Evolutionary conservation across 164 flowering plant species (phyloP).

Genomic region (Berberis vulgaris): DNA sequence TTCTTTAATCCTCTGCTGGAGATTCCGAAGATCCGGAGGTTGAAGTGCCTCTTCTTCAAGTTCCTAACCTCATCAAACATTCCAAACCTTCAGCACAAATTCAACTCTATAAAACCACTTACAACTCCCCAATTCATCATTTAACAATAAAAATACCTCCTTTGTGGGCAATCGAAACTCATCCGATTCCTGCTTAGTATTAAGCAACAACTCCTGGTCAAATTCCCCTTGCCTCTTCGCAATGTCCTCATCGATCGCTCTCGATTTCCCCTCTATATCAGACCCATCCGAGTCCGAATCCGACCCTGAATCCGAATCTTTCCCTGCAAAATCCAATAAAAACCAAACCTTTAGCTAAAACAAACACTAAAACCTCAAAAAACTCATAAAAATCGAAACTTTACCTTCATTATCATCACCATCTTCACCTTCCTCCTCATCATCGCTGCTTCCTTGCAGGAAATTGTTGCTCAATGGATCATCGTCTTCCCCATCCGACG

Average conservation of each 20-base stretch:
- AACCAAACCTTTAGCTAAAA: too few relatives aligned
- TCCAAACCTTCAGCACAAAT: constrained; percentile 3
- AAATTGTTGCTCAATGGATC: constrained; percentile 10
- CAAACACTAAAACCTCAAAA: constrained; percentile 15
- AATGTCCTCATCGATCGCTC: constrained; percentile 41
- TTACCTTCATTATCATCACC: constrained; percentile 17
- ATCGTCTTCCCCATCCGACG: constrained; percentile 49
- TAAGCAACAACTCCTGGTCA: constrained; percentile 38
- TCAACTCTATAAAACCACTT: neutral
- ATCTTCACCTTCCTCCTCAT: constrained; percentile 54
- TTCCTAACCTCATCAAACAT: constrained; percentile 37
- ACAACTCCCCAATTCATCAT: neutral
- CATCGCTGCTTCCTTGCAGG: constrained; percentile 21
- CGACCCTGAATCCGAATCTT: constrained; percentile 41
- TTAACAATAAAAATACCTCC: constrained; percentile 35
- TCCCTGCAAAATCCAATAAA: neutral
- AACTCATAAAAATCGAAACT: neutral
- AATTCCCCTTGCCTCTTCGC: constrained; percentile 45
- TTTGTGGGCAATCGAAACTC: constrained; percentile 78
- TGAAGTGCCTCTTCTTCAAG: constrained; percentile 61
- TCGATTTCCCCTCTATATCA: constrained; percentile 50
- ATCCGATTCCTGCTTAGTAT: constrained; percentile 71
- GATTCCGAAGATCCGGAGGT: constrained; percentile 73
- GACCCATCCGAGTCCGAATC: constrained; percentile 14
- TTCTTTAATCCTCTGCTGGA: constrained; percentile 77